These are phyloP conservation scores for Conticribra weissflogii DNA, from an alignment of 108 stramenopile species.

Conservation along the genomic window DNA sequence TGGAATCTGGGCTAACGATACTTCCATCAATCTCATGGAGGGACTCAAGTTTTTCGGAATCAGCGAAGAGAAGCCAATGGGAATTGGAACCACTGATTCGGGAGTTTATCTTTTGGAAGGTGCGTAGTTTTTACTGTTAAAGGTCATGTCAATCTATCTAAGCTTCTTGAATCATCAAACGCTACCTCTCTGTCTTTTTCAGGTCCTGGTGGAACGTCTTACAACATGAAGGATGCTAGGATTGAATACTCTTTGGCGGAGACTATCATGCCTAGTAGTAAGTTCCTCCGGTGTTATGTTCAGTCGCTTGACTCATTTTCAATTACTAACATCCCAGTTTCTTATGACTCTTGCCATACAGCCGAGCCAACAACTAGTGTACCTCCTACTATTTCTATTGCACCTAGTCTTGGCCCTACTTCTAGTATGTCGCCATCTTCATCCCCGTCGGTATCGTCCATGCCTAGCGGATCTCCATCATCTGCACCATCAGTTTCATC, in stretches of 20 bases:
- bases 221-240: constrained; percentile 17
- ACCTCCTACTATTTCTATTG: constrained; percentile 2
- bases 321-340: background rate
- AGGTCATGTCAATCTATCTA: too few species aligned
- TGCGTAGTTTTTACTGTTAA: too few species aligned
- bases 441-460: constrained; percentile 1
- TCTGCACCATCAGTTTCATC: background rate
- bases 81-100: constrained; percentile 17
- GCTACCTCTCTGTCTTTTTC: too few species aligned
- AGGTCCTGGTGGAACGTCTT: constrained; percentile 15
- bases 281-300: background rate
- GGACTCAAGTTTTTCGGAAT: constrained; percentile 22
- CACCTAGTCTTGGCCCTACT: constrained; percentile 5
- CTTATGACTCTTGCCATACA: background rate
- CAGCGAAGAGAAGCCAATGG: constrained; percentile 8
- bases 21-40: constrained; percentile 13
- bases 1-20: constrained; percentile 21
- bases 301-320: background rate
- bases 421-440: constrained; percentile 4
- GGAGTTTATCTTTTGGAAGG: constrained; percentile 20
- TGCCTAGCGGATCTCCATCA: background rate
- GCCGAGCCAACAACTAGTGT: background rate
- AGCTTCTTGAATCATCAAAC: too few species aligned
- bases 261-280: constrained; percentile 14
- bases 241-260: constrained; percentile 17